Evolutionary conservation across 148 eudicot species (phyloP), one percentile per base, ranked within the genome.

Genomic region (Talinum fruticosum): DNA sequence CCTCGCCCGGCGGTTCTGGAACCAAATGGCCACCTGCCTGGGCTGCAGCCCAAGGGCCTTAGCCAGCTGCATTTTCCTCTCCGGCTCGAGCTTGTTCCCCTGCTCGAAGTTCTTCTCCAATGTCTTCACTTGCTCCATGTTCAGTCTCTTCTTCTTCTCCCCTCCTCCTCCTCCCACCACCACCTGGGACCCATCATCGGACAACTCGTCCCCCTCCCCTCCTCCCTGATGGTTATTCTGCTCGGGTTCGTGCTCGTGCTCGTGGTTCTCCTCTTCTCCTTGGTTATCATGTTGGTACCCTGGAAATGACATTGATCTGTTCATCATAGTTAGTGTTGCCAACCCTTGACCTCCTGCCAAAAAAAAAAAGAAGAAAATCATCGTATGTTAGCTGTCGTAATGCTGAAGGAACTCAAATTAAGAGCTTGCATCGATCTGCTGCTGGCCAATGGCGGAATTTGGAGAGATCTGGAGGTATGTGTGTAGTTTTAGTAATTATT

Each of bases 11-110:
- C 97, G 49, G 83, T 92, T 92, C 68, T 92, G 97, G 78, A 92
- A 92, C 97, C 97, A 92, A 66, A 92, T 92, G 0, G 94, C 92
- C 4, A 92, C 87, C 66, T 92, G 97, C 32, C 97, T 83, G 1
- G 97, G 97, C 66, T 92, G 94, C 68, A 92, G 75, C 2, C 90
- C 88, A 10, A 92, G 69, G 3, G 94, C 97, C 72, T 91, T 83
- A 23, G 97, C 97, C 45, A 92, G 79, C 82, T 90, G 91, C 78
- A 87, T 49, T 75, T 92, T 92, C 75, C 93, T 85, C 75, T 92
- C 97, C 0, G 97, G 91, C 64, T 92, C 97, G 23, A 92, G 80
- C 75, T 90, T 92, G 82, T 92, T 92, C 0, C 90, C 91, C 49
- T 86, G 66, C 82, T 92, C 97, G 71, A 90, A 92, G 80, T 88